A percentile compares a stretch with the other conserved stretches of the same genome.
These are phyloP conservation scores for Alternaria sp. DNA, from an alignment of 2,329 filamentous ascomycete genomes.

Conservation along the genomic window DNA sequence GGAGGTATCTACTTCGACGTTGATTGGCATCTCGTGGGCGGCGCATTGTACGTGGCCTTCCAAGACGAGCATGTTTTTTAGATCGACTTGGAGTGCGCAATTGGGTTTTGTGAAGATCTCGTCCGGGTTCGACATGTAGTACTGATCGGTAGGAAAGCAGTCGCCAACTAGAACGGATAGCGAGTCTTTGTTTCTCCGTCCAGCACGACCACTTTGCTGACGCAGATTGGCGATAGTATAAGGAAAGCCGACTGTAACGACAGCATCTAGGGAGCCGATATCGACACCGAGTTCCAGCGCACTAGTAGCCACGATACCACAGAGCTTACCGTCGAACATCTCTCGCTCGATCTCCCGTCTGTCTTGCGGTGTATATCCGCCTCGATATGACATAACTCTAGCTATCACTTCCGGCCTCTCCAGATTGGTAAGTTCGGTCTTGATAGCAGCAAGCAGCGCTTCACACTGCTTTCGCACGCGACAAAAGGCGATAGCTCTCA, in stretches of 20 bases:
- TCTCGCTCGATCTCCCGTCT: constrained; percentile 86
- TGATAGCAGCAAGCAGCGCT: constrained; percentile 78
- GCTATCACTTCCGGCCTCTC: constrained; percentile 76
- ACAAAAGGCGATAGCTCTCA: constrained; percentile 92
- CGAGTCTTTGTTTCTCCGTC: constrained; percentile 90
- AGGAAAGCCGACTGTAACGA: constrained; percentile 91
- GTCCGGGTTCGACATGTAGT: constrained; percentile 96
- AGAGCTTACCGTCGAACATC: constrained; percentile 94
- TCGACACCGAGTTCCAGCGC: constrained; percentile 94
- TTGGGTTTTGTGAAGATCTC: constrained; percentile 94
- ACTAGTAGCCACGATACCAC: constrained; percentile 92
- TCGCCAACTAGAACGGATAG: constrained; percentile 89
- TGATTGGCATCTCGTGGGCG: constrained; percentile 91
- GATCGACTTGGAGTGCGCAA: constrained; percentile 84
- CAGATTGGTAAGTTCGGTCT: constrained; percentile 74
- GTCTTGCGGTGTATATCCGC: constrained; percentile 92
- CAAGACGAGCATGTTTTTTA: constrained; percentile 88
- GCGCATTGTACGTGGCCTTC: constrained; percentile 97
- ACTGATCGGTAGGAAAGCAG: constrained; percentile 87
- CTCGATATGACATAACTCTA: constrained; percentile 92
- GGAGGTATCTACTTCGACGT: constrained; percentile 71
- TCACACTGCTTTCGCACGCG: constrained; percentile 88
- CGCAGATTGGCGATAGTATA: constrained; percentile 94
- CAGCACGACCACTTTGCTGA: constrained; percentile 92
- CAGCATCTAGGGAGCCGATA: constrained; percentile 91